phyloP scores from a whole-genome alignment of 257 asterid species.

The Primulina huaijiensis region DNA sequence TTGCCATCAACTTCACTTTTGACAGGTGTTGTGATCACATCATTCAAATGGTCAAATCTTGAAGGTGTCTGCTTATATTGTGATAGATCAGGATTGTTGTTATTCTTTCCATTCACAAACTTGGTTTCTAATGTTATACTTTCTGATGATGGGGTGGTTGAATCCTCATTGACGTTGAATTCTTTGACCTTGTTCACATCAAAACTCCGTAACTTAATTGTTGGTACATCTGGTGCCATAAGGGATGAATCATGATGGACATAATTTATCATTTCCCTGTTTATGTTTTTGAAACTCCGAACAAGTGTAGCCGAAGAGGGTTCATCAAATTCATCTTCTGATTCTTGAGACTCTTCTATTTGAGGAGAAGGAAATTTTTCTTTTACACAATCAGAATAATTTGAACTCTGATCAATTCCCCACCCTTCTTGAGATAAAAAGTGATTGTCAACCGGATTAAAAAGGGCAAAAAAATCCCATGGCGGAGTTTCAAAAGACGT shows the following conservation, averaged over 20 bases:
- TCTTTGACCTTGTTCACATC: constrained; percentile 46
- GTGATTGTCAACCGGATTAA: constrained; percentile 59
- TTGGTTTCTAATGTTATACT: constrained; percentile 39
- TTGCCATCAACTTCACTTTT: constrained; percentile 52
- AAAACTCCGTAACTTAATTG: constrained; percentile 39
- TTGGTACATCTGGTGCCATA: constrained; percentile 32
- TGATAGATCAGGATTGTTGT: constrained; percentile 65
- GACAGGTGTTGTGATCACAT: constrained; percentile 50
- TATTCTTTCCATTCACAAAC: constrained; percentile 44
- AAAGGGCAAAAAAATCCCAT: constrained; percentile 92
- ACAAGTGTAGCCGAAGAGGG: constrained; percentile 74
- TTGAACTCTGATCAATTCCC: constrained; percentile 31
- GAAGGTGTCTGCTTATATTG: constrained; percentile 61
- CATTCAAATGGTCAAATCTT: constrained; percentile 41
- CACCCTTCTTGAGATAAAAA: constrained; percentile 45
- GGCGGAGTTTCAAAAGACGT: constrained; percentile 54
- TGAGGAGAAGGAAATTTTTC: constrained; percentile 47
- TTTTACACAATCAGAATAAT: constrained; percentile 37
- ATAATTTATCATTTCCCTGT: constrained; percentile 39
- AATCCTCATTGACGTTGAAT: constrained; percentile 27
- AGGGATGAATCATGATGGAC: constrained; percentile 31
- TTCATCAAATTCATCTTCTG: constrained; percentile 91
- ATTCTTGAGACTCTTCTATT: constrained; percentile 58
- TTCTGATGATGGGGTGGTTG: constrained; percentile 39
- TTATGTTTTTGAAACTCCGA: constrained; percentile 78